phyloP scores from a whole-genome alignment of 2,329 filamentous ascomycete species.

The Neobulgaria alba region DNA sequence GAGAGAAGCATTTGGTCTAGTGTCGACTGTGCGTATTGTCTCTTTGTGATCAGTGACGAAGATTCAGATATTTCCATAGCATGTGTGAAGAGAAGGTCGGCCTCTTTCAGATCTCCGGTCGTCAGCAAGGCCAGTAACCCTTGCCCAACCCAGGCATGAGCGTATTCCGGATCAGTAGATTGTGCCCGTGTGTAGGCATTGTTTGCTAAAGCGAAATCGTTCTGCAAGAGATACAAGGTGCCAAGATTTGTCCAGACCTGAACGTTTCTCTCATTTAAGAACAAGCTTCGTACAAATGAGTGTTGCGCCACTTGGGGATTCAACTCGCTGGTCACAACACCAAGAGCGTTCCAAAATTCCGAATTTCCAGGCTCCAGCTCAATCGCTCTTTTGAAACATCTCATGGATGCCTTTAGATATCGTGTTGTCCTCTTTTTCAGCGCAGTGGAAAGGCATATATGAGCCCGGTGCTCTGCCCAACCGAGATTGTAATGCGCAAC shows the following conservation, averaged over 20 bases:
- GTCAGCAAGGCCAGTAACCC: conserved; percentile 72
- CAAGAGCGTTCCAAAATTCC: conserved; percentile 95
- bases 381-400: conserved; percentile 91
- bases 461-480: conserved; percentile 82
- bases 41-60: conserved; percentile 62
- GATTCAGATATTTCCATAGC: conserved; percentile 88
- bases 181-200: conserved; percentile 85
- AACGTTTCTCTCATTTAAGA: conserved; percentile 80
- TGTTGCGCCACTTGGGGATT: conserved; percentile 88
- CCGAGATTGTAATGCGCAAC: conserved; percentile 97
- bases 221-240: conserved; percentile 74
- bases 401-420: conserved; percentile 73
- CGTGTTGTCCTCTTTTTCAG: conserved; percentile 49
- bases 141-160: conserved; percentile 90
- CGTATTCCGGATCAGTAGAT: conserved; percentile 88
- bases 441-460: conserved; percentile 50
- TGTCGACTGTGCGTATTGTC: conserved; percentile 69
- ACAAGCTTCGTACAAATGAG: conserved; percentile 83
- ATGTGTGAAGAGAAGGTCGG: conserved; percentile 79
- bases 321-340: conserved; percentile 78
- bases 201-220: conserved; percentile 79
- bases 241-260: conserved; percentile 88
- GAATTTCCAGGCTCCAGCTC: conserved; percentile 89
- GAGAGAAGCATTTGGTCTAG: conserved; percentile 72
- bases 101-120: conserved; percentile 63